These are phyloP conservation scores for Saccharomyces hybrid DNA, from an alignment of 1,139 yeast species.

Conservation along the genomic window DNA sequence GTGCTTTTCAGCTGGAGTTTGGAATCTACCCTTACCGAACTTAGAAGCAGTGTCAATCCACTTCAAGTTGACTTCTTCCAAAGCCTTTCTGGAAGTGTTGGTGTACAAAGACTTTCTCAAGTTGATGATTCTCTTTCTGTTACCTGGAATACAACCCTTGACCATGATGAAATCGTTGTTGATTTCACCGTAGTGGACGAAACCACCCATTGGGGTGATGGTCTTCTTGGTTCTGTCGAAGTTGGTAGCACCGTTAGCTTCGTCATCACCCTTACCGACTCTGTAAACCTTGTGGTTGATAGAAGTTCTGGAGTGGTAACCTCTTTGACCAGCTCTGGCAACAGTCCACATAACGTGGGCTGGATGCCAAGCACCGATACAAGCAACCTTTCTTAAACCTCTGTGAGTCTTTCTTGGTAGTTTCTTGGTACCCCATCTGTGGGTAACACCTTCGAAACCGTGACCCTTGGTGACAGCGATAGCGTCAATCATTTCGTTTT, in stretches of 20 bases:
- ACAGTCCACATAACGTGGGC: constrained; percentile 99
- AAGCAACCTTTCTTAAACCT: constrained; percentile 99
- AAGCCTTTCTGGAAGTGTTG: constrained; percentile 96
- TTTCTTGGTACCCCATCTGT: constrained; percentile 99
- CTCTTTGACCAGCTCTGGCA: constrained; percentile 99
- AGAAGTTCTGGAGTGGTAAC: constrained; percentile 99
- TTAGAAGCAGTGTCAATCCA: constrained; percentile 99
- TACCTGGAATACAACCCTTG: constrained; percentile 99
- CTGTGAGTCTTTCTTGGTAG: constrained; percentile 99
- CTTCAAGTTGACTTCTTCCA: constrained; percentile 93
- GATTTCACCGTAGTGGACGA: constrained; percentile 98
- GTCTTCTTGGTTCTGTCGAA: constrained; percentile 99
- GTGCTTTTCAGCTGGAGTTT: constrained; percentile 99
- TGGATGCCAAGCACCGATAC: constrained; percentile 99
- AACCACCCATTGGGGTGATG: constrained; percentile 99
- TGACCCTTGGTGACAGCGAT: constrained; percentile 99
- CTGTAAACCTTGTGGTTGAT: constrained; percentile 99
- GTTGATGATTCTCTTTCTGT: constrained; percentile 98
- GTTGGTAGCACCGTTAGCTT: constrained; percentile 89
- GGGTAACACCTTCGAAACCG: constrained; percentile 99
- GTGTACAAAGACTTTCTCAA: constrained; percentile 97
- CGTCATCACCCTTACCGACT: constrained; percentile 95
- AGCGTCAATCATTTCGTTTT: constrained; percentile 97
- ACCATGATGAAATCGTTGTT: constrained; percentile 95
- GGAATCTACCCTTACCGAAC: constrained; percentile 99